A percentile compares a stretch with the other conserved stretches of the same genome.
Conservation (phyloP, 192 early-diverging fungal genomes). For the Spizellomyces sp. region DNA sequence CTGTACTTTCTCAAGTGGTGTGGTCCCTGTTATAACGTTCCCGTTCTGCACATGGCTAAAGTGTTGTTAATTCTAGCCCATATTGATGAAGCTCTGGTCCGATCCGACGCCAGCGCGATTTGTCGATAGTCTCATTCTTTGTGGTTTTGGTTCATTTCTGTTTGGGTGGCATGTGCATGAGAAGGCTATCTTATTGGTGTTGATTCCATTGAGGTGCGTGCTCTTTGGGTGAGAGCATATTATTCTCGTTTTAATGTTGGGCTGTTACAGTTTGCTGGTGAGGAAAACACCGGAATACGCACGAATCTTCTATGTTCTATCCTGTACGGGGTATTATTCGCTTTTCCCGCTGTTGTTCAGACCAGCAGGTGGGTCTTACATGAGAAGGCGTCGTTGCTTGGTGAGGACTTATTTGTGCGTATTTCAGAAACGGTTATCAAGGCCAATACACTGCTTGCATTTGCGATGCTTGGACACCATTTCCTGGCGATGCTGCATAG, state of each 20-base stretch:
- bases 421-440: slow-evolving; percentile 11
- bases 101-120: slow-evolving; percentile 62
- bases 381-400: not conserved
- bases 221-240: not conserved
- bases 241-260: not conserved
- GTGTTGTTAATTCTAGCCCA: slow-evolving; percentile 35
- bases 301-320: slow-evolving; percentile 63
- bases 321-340: slow-evolving; percentile 61
- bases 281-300: slow-evolving; percentile 48
- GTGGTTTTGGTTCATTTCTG: slow-evolving; percentile 84
- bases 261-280: slow-evolving; percentile 50
- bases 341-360: slow-evolving; percentile 75
- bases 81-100: slow-evolving; percentile 61
- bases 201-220: slow-evolving; percentile 65
- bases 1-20: slow-evolving; percentile 71
- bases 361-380: slow-evolving; percentile 52
- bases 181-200: slow-evolving; percentile 86
- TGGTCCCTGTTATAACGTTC: not conserved
- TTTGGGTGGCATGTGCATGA: slow-evolving; percentile 99
- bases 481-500: slow-evolving; percentile 1
- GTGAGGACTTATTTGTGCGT: too few species aligned
- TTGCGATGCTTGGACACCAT: slow-evolving; percentile 35
- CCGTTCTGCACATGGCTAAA: not conserved
- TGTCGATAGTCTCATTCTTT: slow-evolving; percentile 72
- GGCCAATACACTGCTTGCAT: not conserved